Percentiles rank a stretch among this genome's conserved stretches.
Evolutionary conservation across 495 filamentous ascomycete genomes (phyloP).

Genomic region (Penicillium samsonianum): DNA sequence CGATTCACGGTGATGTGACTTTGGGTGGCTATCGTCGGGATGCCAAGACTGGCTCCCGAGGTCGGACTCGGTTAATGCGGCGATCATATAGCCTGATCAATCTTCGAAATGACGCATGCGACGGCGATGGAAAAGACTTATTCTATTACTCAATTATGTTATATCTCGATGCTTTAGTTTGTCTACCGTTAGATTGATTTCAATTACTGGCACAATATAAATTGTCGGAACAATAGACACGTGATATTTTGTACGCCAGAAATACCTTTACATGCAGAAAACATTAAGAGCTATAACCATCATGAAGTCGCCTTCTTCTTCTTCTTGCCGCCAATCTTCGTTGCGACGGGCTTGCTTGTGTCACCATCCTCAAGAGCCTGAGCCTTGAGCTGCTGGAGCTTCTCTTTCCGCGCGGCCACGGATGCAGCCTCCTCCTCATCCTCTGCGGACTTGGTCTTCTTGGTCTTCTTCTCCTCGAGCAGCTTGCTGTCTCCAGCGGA

Average conservation of each 20-base stretch:
- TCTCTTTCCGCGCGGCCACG: conserved; percentile 59
- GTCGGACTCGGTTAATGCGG: conserved; percentile 47
- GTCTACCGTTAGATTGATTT: not conserved
- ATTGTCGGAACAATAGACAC: conserved; percentile 26
- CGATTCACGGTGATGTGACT: conserved; percentile 33
- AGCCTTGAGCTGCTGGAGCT: conserved; percentile 55
- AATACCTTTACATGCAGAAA: conserved; percentile 39
- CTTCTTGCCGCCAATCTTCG: conserved; percentile 41
- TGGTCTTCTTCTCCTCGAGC: conserved; percentile 59
- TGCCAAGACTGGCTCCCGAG: conserved; percentile 38
- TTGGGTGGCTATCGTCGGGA: conserved; percentile 35
- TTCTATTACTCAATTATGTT: not conserved
- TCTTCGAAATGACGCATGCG: conserved; percentile 14
- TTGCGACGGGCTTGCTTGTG: conserved; percentile 23
- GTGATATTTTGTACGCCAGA: conserved; percentile 45
- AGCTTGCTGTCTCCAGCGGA: conserved; percentile 56
- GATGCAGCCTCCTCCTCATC: conserved; percentile 52
- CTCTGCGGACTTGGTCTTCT: conserved; percentile 46
- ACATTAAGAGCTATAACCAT: conserved; percentile 32
- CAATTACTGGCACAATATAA: conserved; percentile 1
- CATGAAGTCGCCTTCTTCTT: conserved; percentile 50
- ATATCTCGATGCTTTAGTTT: not conserved
- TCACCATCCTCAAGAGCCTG: conserved; percentile 47
- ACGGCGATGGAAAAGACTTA: not conserved
- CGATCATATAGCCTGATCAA: conserved; percentile 26